These are phyloP conservation scores for Calamus simplicifolius DNA, from an alignment of 176 grass and related monocot genomes.

Conservation along the genomic window DNA sequence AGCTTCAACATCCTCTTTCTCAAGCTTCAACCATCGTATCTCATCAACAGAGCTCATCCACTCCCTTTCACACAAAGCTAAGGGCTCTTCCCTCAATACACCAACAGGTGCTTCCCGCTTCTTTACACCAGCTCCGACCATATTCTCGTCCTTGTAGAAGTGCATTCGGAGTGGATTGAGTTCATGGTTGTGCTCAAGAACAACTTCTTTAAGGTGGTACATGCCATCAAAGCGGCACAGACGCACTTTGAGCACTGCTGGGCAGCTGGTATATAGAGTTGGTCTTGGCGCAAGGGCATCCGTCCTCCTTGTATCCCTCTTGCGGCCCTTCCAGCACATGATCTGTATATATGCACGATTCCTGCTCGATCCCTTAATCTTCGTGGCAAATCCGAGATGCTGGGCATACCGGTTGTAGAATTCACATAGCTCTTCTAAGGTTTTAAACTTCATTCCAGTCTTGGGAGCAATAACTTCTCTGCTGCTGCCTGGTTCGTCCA, in stretches of 20 bases:
- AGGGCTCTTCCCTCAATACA: not conserved
- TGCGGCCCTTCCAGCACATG: constrained; percentile 11
- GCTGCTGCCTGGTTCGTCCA: constrained; percentile 1
- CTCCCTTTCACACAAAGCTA: not conserved
- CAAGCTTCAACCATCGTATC: constrained; percentile 2
- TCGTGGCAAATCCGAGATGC: constrained; percentile 9
- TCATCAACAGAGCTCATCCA: constrained; percentile 1
- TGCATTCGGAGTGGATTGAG: constrained; percentile 7
- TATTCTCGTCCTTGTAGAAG: constrained; percentile 11
- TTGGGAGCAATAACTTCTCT: not conserved
- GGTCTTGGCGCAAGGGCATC: constrained; percentile 9
- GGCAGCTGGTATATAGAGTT: constrained; percentile 10
- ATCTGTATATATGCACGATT: constrained; percentile 11
- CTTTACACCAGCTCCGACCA: constrained; percentile 4
- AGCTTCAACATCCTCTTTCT: constrained; percentile 8
- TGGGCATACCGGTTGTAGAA: constrained; percentile 12
- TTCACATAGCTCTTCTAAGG: constrained; percentile 9
- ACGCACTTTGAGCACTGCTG: constrained; percentile 2
- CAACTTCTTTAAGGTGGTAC: constrained; percentile 13
- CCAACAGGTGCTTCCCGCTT: not conserved
- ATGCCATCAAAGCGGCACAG: not conserved
- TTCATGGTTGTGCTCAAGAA: constrained; percentile 15
- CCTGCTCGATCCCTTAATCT: not conserved
- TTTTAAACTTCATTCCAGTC: constrained; percentile 9
- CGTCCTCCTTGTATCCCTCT: constrained; percentile 2